A percentile compares a stretch with the other conserved stretches of the same genome.
These are phyloP conservation scores for Filosporella fistucella DNA, from an alignment of 495 filamentous ascomycete species.

Conservation along the genomic window DNA sequence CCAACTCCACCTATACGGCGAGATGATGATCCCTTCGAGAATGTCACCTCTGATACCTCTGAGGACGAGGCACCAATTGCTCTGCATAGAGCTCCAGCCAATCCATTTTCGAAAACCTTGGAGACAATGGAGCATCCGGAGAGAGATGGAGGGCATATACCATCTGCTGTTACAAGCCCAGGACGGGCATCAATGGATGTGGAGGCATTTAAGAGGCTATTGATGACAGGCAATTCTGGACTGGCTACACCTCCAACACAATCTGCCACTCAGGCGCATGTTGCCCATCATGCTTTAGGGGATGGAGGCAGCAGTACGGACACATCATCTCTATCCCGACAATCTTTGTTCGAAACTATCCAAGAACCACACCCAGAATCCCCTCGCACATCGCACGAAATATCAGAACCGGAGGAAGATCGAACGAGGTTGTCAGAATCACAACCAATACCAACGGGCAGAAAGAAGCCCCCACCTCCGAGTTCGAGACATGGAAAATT, in stretches of 20 bases:
- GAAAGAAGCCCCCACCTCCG: conserved; percentile 23
- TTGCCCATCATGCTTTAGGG: conserved; percentile 14
- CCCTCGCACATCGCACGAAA: conserved; percentile 25
- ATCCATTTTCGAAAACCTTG: conserved; percentile 46
- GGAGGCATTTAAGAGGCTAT: conserved; percentile 53
- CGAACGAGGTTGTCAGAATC: not conserved
- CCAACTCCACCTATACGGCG: conserved; percentile 19
- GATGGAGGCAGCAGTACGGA: conserved; percentile 26
- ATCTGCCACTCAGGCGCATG: conserved; percentile 4
- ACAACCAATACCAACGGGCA: conserved; percentile 2
- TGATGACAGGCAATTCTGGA: conserved; percentile 53
- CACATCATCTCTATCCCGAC: conserved; percentile 25
- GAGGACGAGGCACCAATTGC: conserved; percentile 13
- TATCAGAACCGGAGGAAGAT: conserved; percentile 24
- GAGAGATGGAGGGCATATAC: conserved; percentile 19
- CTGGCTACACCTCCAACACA: conserved; percentile 9
- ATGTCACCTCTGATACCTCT: conserved; percentile 12
- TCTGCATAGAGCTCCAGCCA: conserved; percentile 30
- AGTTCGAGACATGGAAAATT: conserved; percentile 26
- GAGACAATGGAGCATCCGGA: conserved; percentile 34
- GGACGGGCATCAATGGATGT: conserved; percentile 50
- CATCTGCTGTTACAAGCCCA: conserved; percentile 15
- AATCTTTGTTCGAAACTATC: conserved; percentile 23
- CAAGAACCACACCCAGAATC: conserved; percentile 24
- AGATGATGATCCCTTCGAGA: conserved; percentile 23